These are phyloP conservation scores for Mycena sp. DNA, from an alignment of 1,284 basidiomycete genomes.

Conservation along the genomic window DNA sequence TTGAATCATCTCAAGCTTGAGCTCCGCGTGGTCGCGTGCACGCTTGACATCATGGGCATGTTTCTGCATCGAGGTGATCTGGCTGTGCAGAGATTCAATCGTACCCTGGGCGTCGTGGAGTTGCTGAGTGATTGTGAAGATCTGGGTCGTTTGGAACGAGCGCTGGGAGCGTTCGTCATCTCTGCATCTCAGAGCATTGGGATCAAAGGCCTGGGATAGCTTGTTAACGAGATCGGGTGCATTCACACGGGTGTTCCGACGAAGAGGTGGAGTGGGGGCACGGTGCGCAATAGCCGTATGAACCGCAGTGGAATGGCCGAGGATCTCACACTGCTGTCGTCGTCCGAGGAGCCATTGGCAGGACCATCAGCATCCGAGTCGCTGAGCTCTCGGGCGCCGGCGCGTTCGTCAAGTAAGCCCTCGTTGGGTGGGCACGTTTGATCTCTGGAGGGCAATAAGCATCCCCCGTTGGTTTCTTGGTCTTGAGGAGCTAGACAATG, in stretches of 20 bases:
- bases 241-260: neutral
- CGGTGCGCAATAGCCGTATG: neutral
- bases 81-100: neutral
- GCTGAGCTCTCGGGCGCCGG: conserved; percentile 17
- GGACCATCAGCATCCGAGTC: neutral
- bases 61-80: neutral
- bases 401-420: conserved; percentile 18
- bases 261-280: neutral
- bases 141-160: neutral
- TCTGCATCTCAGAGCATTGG: neutral
- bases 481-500: neutral
- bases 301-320: neutral
- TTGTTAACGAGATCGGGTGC: conserved; percentile 1
- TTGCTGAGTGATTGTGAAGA: conserved; percentile 1
- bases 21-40: neutral
- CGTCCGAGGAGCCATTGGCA: too few relatives aligned
- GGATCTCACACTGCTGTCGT: too few relatives aligned
- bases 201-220: neutral
- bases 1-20: neutral
- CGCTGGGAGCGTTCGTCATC: neutral
- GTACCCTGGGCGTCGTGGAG: neutral
- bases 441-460: conserved; percentile 14
- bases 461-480: conserved; percentile 22
- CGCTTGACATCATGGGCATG: neutral
- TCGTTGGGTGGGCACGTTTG: conserved; percentile 17